Percentiles rank a stretch among this genome's conserved stretches.
These are phyloP conservation scores for Hemileccinum impolitum DNA, from an alignment of 768 basidiomycete genomes.

Conservation along the genomic window DNA sequence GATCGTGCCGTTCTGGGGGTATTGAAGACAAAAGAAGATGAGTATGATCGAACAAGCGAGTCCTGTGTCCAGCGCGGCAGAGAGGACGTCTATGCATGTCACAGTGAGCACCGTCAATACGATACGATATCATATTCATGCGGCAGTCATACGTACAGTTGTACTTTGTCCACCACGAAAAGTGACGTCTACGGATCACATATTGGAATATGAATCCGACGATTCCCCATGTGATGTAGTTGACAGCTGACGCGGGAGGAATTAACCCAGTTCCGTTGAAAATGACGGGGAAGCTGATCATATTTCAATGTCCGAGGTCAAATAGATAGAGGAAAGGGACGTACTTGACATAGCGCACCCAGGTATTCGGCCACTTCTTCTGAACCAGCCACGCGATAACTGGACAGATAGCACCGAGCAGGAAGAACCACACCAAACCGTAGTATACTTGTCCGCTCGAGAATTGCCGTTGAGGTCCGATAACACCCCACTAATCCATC, in stretches of 20 bases:
- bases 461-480: conserved; percentile 77
- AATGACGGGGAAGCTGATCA: conserved; percentile 42
- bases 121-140: conserved; percentile 6
- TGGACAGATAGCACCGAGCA: conserved; percentile 65
- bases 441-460: conserved; percentile 64
- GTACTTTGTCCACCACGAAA: conserved; percentile 67
- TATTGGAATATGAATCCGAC: conserved; percentile 69
- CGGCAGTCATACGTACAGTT: conserved; percentile 29
- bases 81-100: conserved; percentile 49
- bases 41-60: conserved; percentile 56
- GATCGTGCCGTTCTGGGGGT: conserved; percentile 57
- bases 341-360: conserved; percentile 62
- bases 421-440: conserved; percentile 71
- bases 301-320: background rate
- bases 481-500: conserved; percentile 58
- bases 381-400: conserved; percentile 50
- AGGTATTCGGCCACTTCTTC: conserved; percentile 62
- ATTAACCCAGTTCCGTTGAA: conserved; percentile 60
- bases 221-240: conserved; percentile 67
- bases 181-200: conserved; percentile 56
- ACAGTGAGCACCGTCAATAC: background rate
- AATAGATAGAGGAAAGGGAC: conserved; percentile 18
- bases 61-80: conserved; percentile 69
- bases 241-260: conserved; percentile 61
- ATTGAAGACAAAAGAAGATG: conserved; percentile 63